A percentile compares a stretch with the other conserved stretches of the same genome.
These are phyloP conservation scores for Exserohilum turcica DNA, from an alignment of 2,329 filamentous ascomycete species.

Conservation along the genomic window DNA sequence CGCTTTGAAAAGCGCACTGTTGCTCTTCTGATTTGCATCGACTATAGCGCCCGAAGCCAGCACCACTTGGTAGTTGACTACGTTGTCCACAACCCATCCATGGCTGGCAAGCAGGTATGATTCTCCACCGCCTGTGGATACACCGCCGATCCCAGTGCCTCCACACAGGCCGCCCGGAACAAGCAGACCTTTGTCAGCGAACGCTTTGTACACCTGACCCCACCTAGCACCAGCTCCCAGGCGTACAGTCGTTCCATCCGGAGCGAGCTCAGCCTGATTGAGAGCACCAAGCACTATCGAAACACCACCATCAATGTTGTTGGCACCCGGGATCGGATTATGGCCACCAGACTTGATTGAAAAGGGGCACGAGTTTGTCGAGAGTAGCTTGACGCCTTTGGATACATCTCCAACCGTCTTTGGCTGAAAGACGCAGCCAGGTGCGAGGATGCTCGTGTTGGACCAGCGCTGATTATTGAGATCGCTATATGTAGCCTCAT, in stretches of 20 bases:
- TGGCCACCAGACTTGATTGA: background rate
- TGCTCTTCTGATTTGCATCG: slow-evolving; percentile 41
- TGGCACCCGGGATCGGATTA: background rate
- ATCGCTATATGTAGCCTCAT: background rate
- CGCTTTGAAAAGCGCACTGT: slow-evolving; percentile 47
- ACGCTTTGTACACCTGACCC: background rate
- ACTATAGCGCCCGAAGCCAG: slow-evolving; percentile 43
- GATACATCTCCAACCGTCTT: background rate
- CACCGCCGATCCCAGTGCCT: background rate
- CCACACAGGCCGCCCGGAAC: background rate
- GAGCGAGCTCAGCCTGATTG: background rate
- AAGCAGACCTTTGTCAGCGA: background rate
- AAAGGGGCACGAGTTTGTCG: background rate
- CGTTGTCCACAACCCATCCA: background rate
- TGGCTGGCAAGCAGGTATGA: background rate
- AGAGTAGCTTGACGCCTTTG: background rate
- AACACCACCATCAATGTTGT: background rate
- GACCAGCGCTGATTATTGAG: background rate
- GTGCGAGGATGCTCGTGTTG: background rate
- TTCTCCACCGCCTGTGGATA: background rate
- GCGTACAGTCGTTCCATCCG: background rate
- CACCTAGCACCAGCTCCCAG: background rate
- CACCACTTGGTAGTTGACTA: slow-evolving; percentile 41
- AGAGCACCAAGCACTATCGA: background rate
- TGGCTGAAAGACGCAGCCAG: background rate